Evolutionary conservation across 441 rosid genomes (phyloP), one percentile per base, ranked within the genome.

Genomic region (Eruca vesicaria): DNA sequence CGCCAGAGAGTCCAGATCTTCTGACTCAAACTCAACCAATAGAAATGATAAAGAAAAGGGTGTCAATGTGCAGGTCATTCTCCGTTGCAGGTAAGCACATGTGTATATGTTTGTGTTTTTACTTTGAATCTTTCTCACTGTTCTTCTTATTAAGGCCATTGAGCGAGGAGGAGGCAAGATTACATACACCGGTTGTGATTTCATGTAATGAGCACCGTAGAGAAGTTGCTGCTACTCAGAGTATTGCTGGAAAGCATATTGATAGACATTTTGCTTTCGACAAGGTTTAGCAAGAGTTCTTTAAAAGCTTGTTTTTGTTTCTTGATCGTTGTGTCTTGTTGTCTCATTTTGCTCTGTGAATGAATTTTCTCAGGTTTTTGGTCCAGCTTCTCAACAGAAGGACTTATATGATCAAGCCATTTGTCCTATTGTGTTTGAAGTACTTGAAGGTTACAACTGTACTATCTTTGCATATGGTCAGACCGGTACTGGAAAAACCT

Each of bases 41-140:
- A 78, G 75, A 64, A 68, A 26, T 70, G 99, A 95, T 69, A 93
- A 81, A 80, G 99, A 91, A 14, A 96, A 96, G 80, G 98, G 98
- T 62, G 99, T 96, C 9, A 96, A 91, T 82, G 97, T 96, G 28
- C 99, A 96, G 80, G 99, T 96, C 73, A 86, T 93, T 38, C 81
- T 93, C 73, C 98, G 99, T 73, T 96, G 99, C 88, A 91, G 99
- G 99, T 94, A n/a, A n/a, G n/a, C n/a, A n/a, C n/a, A n/a, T n/a
- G n/a, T n/a, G n/a, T n/a, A n/a, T n/a, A 9, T 59, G 9, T 48
- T 45, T 62, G 20, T 56, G 56, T 11, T 33, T 65, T 68, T 12
- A 33, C 7, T 18, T 12, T 0, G 23, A 56, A 1, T 66, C 50
- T 72, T 28, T 74, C 59, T 73, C 21, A 18, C 26, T 6, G 32